A percentile compares a stretch with the other conserved stretches of the same genome.
Conservation (phyloP, 148 eudicot species). For the Dianthus caryophyllus region DNA sequence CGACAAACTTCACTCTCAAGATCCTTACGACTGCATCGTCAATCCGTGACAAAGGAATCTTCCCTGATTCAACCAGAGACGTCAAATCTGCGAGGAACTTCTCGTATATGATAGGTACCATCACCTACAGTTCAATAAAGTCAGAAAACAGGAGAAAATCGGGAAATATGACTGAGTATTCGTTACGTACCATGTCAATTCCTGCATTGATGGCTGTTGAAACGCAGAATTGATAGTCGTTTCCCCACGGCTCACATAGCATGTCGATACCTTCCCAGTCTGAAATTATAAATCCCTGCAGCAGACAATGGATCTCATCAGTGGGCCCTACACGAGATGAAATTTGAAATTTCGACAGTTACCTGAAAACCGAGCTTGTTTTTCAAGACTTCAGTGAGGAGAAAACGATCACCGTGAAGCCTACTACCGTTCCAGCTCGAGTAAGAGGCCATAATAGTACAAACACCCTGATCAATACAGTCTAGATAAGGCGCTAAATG, state of each 20-base stretch:
- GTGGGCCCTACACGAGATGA: too few relatives aligned
- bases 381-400: slow-evolving; percentile 69
- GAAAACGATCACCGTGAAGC: slow-evolving; percentile 61
- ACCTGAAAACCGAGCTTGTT: slow-evolving; percentile 81
- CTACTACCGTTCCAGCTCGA: slow-evolving; percentile 75
- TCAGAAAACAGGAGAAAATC: background rate
- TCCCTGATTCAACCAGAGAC: slow-evolving; percentile 65
- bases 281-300: slow-evolving; percentile 83
- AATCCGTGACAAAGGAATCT: slow-evolving; percentile 69
- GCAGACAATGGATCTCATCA: slow-evolving; percentile 8
- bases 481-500: slow-evolving; percentile 83
- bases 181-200: slow-evolving; percentile 72
- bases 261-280: slow-evolving; percentile 91
- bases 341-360: background rate
- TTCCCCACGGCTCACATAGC: slow-evolving; percentile 53
- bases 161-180: background rate
- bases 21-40: slow-evolving; percentile 93
- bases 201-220: slow-evolving; percentile 65
- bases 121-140: slow-evolving; percentile 43
- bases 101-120: slow-evolving; percentile 74
- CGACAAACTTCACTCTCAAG: slow-evolving; percentile 78
- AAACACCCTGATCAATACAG: slow-evolving; percentile 81
- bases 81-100: slow-evolving; percentile 58
- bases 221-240: slow-evolving; percentile 57
- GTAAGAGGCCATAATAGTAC: slow-evolving; percentile 92